phyloP scores from a whole-genome alignment of 495 filamentous ascomycete genomes.

The Achaetomiella virescens region DNA sequence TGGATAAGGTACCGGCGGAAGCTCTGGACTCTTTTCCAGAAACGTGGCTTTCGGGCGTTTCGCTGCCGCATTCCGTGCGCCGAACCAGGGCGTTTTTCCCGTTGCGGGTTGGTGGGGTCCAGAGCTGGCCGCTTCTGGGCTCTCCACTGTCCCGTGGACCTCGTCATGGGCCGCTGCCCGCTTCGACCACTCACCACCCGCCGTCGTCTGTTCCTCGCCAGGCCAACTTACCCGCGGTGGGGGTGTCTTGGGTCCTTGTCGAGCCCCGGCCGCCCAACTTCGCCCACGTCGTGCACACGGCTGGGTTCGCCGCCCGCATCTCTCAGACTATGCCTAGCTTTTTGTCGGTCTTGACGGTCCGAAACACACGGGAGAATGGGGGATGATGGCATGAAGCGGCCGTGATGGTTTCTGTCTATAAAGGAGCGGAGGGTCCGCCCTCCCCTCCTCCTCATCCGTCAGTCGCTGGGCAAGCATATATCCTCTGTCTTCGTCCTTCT shows the following conservation, averaged over 20 bases:
- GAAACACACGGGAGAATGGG: constrained; percentile 40
- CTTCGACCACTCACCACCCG: not conserved
- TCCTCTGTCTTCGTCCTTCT: constrained; percentile 5
- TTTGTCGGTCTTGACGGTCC: constrained; percentile 46
- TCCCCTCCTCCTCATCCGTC: not conserved
- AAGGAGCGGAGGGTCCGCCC: constrained; percentile 7
- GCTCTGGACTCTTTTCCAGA: not conserved
- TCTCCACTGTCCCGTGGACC: not conserved
- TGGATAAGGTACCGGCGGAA: not conserved
- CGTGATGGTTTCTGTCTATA: constrained; percentile 21
- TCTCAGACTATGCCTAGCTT: constrained; percentile 34
- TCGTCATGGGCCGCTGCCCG: not conserved
- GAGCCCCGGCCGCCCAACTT: not conserved
- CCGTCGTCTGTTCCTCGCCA: not conserved
- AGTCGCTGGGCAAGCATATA: not conserved
- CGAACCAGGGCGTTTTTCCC: not conserved
- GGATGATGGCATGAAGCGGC: constrained; percentile 26
- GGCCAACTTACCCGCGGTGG: constrained; percentile 7
- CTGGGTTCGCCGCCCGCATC: constrained; percentile 1
- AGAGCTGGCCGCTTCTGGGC: not conserved
- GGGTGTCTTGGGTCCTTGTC: not conserved
- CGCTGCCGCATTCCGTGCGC: not conserved
- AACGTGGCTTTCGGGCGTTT: constrained; percentile 3
- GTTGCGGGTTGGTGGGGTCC: constrained; percentile 1
- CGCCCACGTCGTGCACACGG: not conserved